Evolutionary conservation across 257 asterid species (phyloP), one percentile per base, ranked within the genome.

Genomic region (Nicotiana paniculata): DNA sequence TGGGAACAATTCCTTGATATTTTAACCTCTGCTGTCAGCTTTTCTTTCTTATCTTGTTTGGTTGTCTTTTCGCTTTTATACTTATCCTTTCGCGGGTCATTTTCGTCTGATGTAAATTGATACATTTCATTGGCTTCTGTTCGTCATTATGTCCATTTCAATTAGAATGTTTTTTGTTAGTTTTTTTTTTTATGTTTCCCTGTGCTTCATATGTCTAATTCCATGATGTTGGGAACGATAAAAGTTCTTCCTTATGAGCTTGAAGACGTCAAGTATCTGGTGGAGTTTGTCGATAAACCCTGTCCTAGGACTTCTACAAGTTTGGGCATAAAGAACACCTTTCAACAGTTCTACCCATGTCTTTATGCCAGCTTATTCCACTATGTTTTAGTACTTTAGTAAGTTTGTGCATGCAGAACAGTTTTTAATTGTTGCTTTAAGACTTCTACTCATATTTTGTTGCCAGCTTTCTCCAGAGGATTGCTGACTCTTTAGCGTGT

Each of bases 401-500:
- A 75, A 51, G 1, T 51, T 75, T 51, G 37, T 51, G 46, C 46
- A 51, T 53, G 63, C 63, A 75, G 80, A 51, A 28, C 55, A 16
- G 37, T 53, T 26, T 18, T 81, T 55, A 77, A 54, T 21, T 58
- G 51, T 39, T 82, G 33, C 48, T 79, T 74, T 16, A 28, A 75
- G 15, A 75, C 30, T 51, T 75, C 64, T 75, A 28, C 28, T 75
- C 80, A 30, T 26, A 81, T 77, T 83, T 55, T 76, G 37, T 87
- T 85, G 80, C 77, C 93, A 96, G 99, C 57, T 94, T 89, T 94
- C 96, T 96, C 83, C 90, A 77, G 80, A 84, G 81, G 76, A 87
- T 94, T 79, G 89, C 93, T 24, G 88, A 85, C 82, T 87, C 97
- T 77, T 85, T 96, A 37, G 90, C 82, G 72, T 80, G 35, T 62